Percentiles rank a stretch among this genome's conserved stretches.
Evolutionary conservation across 2,329 filamentous ascomycete genomes (phyloP).

Genomic region (Aureobasidium sp.): DNA sequence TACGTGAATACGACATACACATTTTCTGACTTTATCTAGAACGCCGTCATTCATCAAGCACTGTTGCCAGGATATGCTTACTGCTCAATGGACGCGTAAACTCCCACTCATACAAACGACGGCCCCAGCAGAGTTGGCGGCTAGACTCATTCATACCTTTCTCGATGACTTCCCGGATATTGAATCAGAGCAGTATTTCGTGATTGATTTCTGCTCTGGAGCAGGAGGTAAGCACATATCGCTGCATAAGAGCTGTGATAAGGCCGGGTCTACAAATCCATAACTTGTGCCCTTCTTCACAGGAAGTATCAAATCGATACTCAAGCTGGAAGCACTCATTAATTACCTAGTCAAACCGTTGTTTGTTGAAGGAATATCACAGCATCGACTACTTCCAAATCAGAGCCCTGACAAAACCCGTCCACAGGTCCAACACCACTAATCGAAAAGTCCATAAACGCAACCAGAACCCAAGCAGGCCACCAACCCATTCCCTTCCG

Average conservation of each 20-base stretch:
- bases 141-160: slow-evolving; percentile 42
- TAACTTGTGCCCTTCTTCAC: too few species aligned
- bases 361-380: neutral
- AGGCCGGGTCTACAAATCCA: neutral
- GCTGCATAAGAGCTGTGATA: neutral
- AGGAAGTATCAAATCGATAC: neutral
- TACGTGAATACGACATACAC: neutral
- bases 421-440: slow-evolving; percentile 23
- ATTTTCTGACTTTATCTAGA: slow-evolving; percentile 32
- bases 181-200: slow-evolving; percentile 45
- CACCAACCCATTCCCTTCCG: slow-evolving; percentile 27
- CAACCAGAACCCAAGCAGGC: slow-evolving; percentile 14
- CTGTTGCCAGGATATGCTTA: slow-evolving; percentile 56
- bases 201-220: slow-evolving; percentile 70
- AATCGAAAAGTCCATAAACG: slow-evolving; percentile 28
- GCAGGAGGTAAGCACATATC: slow-evolving; percentile 45
- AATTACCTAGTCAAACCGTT: neutral
- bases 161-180: slow-evolving; percentile 32
- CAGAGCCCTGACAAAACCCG: too few species aligned
- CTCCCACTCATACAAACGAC: slow-evolving; percentile 49
- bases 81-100: slow-evolving; percentile 52
- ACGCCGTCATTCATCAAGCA: slow-evolving; percentile 57
- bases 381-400: neutral
- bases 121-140: slow-evolving; percentile 54
- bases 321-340: neutral